Evolutionary conservation across 2,329 filamentous ascomycete species (phyloP).

Genomic region (Dactylellina leptospora): DNA sequence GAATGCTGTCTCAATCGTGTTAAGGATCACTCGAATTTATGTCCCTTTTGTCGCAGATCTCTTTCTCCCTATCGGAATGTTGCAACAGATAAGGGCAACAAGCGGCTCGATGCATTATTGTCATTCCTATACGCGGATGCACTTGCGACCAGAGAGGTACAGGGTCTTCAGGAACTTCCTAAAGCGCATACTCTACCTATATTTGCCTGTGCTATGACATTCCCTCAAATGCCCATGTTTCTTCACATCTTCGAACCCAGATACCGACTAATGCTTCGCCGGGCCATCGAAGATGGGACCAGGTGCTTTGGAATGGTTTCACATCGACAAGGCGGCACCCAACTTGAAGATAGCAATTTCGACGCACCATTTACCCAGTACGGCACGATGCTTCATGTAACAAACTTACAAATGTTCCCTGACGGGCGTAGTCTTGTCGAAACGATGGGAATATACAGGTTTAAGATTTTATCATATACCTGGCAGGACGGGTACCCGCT

Average conservation of each 20-base stretch:
- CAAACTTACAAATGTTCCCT: conserved; percentile 75
- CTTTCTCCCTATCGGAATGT: conserved; percentile 61
- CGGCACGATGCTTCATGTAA: conserved; percentile 80
- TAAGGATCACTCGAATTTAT: conserved; percentile 78
- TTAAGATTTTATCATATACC: conserved; percentile 73
- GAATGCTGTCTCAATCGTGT: conserved; percentile 78
- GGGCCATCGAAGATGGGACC: conserved; percentile 74
- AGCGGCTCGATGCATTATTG: conserved; percentile 70
- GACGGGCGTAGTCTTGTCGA: conserved; percentile 86
- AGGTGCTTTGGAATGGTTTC: conserved; percentile 83
- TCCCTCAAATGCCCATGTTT: conserved; percentile 84
- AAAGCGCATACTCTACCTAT: conserved; percentile 72
- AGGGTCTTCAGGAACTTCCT: conserved; percentile 60
- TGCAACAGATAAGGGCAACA: conserved; percentile 67
- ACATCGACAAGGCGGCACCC: conserved; percentile 67
- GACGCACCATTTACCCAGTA: conserved; percentile 72
- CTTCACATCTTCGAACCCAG: conserved; percentile 92
- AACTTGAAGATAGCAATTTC: conserved; percentile 62
- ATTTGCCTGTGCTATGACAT: conserved; percentile 83
- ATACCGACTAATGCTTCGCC: conserved; percentile 87
- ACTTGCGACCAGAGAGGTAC: conserved; percentile 67
- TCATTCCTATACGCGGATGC: conserved; percentile 75
- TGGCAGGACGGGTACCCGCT: conserved; percentile 79
- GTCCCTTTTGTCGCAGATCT: conserved; percentile 77
- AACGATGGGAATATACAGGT: conserved; percentile 78